Conservation (phyloP, 1,284 basidiomycete genomes). For the Austroboletus rostrupii region DNA sequence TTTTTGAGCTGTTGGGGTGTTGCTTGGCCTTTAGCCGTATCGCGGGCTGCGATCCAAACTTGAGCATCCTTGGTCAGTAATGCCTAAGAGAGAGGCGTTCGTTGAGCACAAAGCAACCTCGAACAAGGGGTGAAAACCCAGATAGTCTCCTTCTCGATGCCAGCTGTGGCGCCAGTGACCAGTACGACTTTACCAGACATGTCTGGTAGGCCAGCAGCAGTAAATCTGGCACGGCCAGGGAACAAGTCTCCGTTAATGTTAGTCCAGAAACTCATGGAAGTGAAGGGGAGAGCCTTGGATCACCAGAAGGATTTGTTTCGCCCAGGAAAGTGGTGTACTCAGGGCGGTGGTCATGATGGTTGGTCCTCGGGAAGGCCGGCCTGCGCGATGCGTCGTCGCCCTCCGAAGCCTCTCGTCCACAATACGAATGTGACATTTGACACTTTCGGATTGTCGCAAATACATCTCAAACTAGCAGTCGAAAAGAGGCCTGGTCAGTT, state of each 20-base stretch:
- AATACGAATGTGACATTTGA: no score
- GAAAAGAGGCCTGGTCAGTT: no score
- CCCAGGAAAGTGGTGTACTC: no score
- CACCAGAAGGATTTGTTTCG: no score
- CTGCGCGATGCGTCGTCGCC: no score
- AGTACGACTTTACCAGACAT: slow-evolving; percentile 44
- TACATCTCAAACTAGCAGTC: no score
- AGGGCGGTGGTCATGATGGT: no score
- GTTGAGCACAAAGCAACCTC: neutral
- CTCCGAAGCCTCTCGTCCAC: no score
- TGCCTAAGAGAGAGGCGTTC: slow-evolving; percentile 20
- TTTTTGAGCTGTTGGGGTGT: slow-evolving; percentile 51
- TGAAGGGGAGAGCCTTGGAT: no score
- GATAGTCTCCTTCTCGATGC: slow-evolving; percentile 42
- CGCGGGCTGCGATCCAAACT: slow-evolving; percentile 62
- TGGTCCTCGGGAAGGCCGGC: no score
- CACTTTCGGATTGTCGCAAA: no score
- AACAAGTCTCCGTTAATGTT: slow-evolving; percentile 4
- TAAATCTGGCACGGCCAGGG: slow-evolving; percentile 30
- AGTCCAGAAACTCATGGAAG: slow-evolving; percentile 8
- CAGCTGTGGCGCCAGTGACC: slow-evolving; percentile 40
- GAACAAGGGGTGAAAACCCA: slow-evolving; percentile 9
- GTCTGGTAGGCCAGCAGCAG: slow-evolving; percentile 46
- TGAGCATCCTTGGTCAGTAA: slow-evolving; percentile 57
- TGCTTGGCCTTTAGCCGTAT: slow-evolving; percentile 40